Conservation (phyloP, 441 rosid species). For the Francoa sonchifolia region DNA sequence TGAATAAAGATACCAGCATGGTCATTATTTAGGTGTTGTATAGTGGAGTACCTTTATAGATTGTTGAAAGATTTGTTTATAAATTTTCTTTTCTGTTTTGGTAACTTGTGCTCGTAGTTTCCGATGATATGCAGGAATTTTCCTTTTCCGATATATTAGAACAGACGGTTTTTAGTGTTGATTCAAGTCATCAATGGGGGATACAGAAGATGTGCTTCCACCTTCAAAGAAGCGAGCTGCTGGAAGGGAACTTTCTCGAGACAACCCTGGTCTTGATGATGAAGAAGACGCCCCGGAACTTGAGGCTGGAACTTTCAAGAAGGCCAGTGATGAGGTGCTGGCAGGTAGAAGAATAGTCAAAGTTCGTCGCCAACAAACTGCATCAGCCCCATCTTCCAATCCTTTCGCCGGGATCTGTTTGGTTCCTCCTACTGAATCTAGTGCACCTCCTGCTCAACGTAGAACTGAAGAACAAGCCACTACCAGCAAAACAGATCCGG, state of each 20-base stretch:
- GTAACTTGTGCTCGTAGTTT: not conserved
- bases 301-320: constrained; percentile 67
- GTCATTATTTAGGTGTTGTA: too few relatives aligned
- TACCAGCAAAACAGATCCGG: constrained; percentile 24
- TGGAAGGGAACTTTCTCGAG: constrained; percentile 63
- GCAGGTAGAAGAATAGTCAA: constrained; percentile 64
- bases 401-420: constrained; percentile 74
- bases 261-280: constrained; percentile 83
- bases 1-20: too few relatives aligned
- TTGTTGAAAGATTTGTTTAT: too few relatives aligned
- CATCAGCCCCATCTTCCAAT: constrained; percentile 43
- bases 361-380: constrained; percentile 44
- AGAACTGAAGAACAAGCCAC: constrained; percentile 18
- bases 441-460: constrained; percentile 9
- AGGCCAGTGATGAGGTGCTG: constrained; percentile 70
- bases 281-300: constrained; percentile 46
- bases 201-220: constrained; percentile 50
- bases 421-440: constrained; percentile 29
- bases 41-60: too few relatives aligned
- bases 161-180: constrained; percentile 4
- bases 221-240: constrained; percentile 90
- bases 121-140: not conserved
- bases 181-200: constrained; percentile 39
- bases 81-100: not conserved
- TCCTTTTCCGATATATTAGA: not conserved